phyloP scores from a whole-genome alignment of 108 stramenopile species.

The Thalassiosira profunda region DNA sequence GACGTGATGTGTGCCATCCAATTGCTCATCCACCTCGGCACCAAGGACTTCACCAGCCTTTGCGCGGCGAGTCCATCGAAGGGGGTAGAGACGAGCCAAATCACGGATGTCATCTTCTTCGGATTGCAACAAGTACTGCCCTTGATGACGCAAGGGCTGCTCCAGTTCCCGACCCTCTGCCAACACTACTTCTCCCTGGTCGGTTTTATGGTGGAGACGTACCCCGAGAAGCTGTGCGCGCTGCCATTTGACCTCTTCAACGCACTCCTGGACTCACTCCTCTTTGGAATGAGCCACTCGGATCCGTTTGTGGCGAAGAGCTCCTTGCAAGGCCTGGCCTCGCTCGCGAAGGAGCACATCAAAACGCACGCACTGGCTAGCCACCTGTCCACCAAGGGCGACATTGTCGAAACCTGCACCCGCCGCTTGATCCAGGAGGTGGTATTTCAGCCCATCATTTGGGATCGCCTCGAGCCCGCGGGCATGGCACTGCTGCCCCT shows the following conservation, averaged over 20 bases:
- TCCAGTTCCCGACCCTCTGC: slow-evolving; percentile 84
- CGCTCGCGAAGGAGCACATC: slow-evolving; percentile 68
- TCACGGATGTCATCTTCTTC: slow-evolving; percentile 88
- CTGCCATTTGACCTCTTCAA: slow-evolving; percentile 85
- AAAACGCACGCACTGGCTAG: slow-evolving; percentile 31
- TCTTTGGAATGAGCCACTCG: slow-evolving; percentile 87
- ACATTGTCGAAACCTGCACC: slow-evolving; percentile 66
- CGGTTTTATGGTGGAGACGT: slow-evolving; percentile 90
- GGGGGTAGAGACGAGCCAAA: slow-evolving; percentile 70
- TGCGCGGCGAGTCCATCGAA: slow-evolving; percentile 45
- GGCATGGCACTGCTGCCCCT: slow-evolving; percentile 68
- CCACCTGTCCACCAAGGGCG: slow-evolving; percentile 54
- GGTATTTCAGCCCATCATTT: slow-evolving; percentile 75
- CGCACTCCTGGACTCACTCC: slow-evolving; percentile 77
- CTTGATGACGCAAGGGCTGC: slow-evolving; percentile 83
- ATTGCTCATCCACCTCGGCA: slow-evolving; percentile 81
- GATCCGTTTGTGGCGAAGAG: slow-evolving; percentile 74
- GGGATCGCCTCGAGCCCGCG: slow-evolving; percentile 83
- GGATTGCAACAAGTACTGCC: slow-evolving; percentile 89
- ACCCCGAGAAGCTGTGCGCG: slow-evolving; percentile 75
- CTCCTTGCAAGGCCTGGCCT: slow-evolving; percentile 76
- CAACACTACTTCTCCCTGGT: slow-evolving; percentile 81
- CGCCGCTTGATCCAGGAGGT: slow-evolving; percentile 73
- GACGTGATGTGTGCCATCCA: slow-evolving; percentile 88
- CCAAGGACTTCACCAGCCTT: slow-evolving; percentile 88